phyloP scores from a whole-genome alignment of 495 filamentous ascomycete genomes.

The Aspergillus steynii region DNA sequence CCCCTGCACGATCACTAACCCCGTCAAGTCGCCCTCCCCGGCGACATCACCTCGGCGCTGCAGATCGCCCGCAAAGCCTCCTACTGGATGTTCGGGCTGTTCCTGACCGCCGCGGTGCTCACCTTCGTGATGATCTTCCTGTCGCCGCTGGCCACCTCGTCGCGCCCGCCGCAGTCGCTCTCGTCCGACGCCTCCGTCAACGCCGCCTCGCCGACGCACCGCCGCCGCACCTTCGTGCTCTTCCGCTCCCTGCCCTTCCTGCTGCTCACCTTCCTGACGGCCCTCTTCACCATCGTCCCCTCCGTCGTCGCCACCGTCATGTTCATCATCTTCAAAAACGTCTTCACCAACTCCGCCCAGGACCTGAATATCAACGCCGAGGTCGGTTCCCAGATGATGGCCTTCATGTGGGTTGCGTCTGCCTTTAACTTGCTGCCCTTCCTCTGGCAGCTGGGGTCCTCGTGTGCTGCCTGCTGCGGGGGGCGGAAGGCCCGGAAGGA shows the following conservation, averaged over 20 bases:
- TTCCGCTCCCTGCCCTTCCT: conserved; percentile 53
- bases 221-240: conserved; percentile 47
- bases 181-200: conserved; percentile 23
- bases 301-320: conserved; percentile 77
- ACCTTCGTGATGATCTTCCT: conserved; percentile 68
- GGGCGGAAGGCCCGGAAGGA: conserved; percentile 43
- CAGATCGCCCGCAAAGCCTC: conserved; percentile 74
- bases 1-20: background rate
- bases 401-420: conserved; percentile 84
- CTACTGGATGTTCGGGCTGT: conserved; percentile 89
- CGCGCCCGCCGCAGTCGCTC: conserved; percentile 48
- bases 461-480: conserved; percentile 58
- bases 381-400: conserved; percentile 75
- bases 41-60: conserved; percentile 68
- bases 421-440: conserved; percentile 67
- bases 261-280: conserved; percentile 60
- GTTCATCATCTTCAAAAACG: conserved; percentile 73
- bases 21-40: conserved; percentile 74
- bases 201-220: conserved; percentile 33
- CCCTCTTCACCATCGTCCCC: conserved; percentile 67
- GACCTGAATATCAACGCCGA: conserved; percentile 73
- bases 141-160: conserved; percentile 54
- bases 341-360: conserved; percentile 58
- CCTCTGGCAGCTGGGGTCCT: conserved; percentile 67
- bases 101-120: conserved; percentile 67